Evolutionary conservation across 495 filamentous ascomycete genomes (phyloP).

Genomic region (Schizothecium vesticola): DNA sequence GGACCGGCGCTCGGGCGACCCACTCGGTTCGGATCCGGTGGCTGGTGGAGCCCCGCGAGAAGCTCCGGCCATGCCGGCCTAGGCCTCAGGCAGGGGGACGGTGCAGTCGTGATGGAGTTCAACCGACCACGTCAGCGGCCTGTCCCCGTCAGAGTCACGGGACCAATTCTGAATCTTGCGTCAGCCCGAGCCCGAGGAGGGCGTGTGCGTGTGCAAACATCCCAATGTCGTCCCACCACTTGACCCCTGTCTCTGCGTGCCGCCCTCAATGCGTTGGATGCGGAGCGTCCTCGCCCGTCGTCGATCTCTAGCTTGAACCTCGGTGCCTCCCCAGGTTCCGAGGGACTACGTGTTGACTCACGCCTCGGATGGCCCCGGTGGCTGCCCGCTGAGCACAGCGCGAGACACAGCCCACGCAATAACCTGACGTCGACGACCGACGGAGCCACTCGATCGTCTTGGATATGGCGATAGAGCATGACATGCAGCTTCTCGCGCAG

Average conservation of each 20-base stretch:
- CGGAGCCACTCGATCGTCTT: conserved; percentile 9
- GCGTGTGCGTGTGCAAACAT: conserved; percentile 9
- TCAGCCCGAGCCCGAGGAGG: conserved; percentile 8
- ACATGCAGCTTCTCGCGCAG: conserved; percentile 26
- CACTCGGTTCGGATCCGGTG: background rate
- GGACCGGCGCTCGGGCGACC: background rate
- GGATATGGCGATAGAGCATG: conserved; percentile 22
- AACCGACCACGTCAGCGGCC: background rate
- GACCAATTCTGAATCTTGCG: conserved; percentile 15
- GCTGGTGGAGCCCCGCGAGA: background rate
- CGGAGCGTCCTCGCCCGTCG: conserved; percentile 10
- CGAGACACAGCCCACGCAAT: background rate
- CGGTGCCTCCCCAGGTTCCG: background rate
- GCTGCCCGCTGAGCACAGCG: background rate
- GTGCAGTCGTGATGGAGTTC: background rate
- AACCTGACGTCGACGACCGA: background rate
- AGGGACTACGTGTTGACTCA: conserved; percentile 12
- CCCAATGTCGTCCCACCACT: background rate
- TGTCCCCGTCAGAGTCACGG: conserved; percentile 17
- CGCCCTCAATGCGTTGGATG: conserved; percentile 24
- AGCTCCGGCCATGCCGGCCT: background rate
- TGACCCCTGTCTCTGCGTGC: conserved; percentile 32
- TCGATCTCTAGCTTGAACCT: background rate
- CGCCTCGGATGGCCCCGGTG: background rate
- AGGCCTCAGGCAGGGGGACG: background rate